Evolutionary conservation across 257 asterid species (phyloP).

Genomic region (Eustoma russellianum): DNA sequence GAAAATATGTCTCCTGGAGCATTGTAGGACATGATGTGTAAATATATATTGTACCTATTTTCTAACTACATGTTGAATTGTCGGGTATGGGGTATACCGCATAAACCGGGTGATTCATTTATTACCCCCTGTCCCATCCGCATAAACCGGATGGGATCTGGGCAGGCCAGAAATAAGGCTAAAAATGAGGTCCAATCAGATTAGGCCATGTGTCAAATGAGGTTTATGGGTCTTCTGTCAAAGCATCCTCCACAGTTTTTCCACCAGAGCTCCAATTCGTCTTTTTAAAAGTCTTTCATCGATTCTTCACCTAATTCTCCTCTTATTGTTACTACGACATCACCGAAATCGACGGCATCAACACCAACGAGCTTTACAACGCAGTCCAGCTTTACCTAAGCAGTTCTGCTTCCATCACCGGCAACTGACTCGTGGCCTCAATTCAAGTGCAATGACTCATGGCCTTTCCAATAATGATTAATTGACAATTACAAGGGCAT

Average conservation of each 20-base stretch:
- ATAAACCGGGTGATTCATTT: too few species aligned
- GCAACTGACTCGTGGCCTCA: conserved; percentile 34
- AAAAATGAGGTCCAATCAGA: too few species aligned
- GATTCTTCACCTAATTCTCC: conserved; percentile 28
- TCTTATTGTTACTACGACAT: conserved; percentile 39
- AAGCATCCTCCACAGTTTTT: conserved; percentile 26
- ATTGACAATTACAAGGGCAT: conserved; percentile 24
- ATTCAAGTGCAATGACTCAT: conserved; percentile 33
- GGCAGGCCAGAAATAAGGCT: too few species aligned
- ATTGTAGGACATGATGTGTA: too few species aligned
- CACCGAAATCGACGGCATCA: conserved; percentile 39
- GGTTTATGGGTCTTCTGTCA: conserved; percentile 40
- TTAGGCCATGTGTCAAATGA: too few species aligned
- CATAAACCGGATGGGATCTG: too few species aligned
- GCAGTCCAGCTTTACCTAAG: conserved; percentile 41
- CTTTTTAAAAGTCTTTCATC: conserved; percentile 22
- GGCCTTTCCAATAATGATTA: conserved; percentile 38
- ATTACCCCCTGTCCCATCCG: too few species aligned
- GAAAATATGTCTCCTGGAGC: too few species aligned
- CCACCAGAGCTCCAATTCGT: conserved; percentile 37
- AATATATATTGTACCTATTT: too few species aligned
- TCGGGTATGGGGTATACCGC: too few species aligned
- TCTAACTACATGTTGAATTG: too few species aligned
- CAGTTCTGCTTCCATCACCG: conserved; percentile 25
- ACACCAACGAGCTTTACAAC: conserved; percentile 45